Base-by-base conservation (phyloP, 1,284 basidiomycete genomes). In the Laetiporus sulphureus region DNA sequence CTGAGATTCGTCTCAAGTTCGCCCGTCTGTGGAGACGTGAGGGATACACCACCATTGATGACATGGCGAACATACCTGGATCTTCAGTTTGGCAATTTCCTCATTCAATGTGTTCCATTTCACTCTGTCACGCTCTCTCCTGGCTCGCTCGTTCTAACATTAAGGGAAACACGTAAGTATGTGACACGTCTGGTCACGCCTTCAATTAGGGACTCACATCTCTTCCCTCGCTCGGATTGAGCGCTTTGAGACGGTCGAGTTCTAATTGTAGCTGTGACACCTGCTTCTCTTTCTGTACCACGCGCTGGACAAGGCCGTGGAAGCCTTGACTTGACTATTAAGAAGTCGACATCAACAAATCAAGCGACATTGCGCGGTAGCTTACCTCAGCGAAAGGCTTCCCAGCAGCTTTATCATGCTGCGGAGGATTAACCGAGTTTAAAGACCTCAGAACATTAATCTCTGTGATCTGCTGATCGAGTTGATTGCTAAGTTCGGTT, bases 241-340 rank as follows among this genome's bases (percentile, higher is more conserved):
- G 72, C 3, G 68, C 63, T 46, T 74, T 77, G 44, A 78, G 62
- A 22, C 73, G 71, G 47, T 86, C 86, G 6, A 92, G 61, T 52
- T 91, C 86, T 3, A 73, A 70, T 57, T 83, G 81, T 4, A 94
- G 69, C 44, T 83, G 77, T 5, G 79, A 59, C 2, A 90, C 86
- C 58, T 91, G 79, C 57, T 87, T 91, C 64, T 94, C 91, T 59
- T 91, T 92, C 55, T 82, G 75, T 3, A 87, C 75, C 5, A 94
- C 66, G 6, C 87, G 78, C 55, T 91, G 87, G 10, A 92, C 79
- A n/a, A 93, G 59, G 2, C 85, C 86, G 49, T 82, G 75, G 45
- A 89, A 73, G 51, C 73, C 79, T 72, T 84, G 60, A 2, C 22
- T 45, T 23, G 47, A 49, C 37, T 53, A 13, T 15, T n/a, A n/a